Evolutionary conservation across 2,329 filamentous ascomycete genomes (phyloP).

Genomic region (Colletotrichum neosansevieriae): DNA sequence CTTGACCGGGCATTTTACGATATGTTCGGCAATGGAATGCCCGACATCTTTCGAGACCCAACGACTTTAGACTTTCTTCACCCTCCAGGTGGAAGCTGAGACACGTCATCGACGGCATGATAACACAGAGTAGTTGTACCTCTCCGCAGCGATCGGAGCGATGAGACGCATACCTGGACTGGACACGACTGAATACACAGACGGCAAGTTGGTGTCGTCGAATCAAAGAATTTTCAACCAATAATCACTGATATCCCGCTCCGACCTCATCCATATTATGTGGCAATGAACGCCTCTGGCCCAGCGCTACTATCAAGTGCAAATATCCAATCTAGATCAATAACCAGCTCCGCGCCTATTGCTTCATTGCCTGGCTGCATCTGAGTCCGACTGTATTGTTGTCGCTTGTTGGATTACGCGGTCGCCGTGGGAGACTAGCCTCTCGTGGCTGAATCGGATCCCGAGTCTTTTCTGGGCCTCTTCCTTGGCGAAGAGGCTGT

Average conservation of each 20-base stretch:
- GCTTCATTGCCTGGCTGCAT: neutral
- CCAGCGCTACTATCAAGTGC: slow-evolving; percentile 3
- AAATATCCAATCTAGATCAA: slow-evolving; percentile 16
- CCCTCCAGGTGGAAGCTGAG: neutral
- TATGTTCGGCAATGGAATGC: slow-evolving; percentile 41
- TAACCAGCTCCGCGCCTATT: slow-evolving; percentile 2
- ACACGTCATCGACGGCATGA: neutral
- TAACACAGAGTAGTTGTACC: too few relatives aligned
- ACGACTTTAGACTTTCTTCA: slow-evolving; percentile 8
- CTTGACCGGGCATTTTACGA: slow-evolving; percentile 40
- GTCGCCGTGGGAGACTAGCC: neutral
- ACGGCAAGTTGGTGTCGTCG: too few relatives aligned
- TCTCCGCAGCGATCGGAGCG: neutral
- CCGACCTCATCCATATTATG: neutral
- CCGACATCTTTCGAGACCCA: slow-evolving; percentile 35
- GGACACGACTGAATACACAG: too few relatives aligned
- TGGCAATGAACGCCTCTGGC: neutral
- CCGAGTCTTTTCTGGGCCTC: slow-evolving; percentile 2
- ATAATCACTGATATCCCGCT: too few relatives aligned
- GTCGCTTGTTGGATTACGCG: neutral
- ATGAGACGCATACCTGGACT: too few relatives aligned
- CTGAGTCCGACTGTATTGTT: neutral
- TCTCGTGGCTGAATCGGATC: neutral
- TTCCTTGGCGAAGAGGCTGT: neutral
- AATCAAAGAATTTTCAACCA: too few relatives aligned